These are phyloP conservation scores for Pseudozyma thailandica DNA, from an alignment of 1,284 basidiomycete species.

Conservation along the genomic window DNA sequence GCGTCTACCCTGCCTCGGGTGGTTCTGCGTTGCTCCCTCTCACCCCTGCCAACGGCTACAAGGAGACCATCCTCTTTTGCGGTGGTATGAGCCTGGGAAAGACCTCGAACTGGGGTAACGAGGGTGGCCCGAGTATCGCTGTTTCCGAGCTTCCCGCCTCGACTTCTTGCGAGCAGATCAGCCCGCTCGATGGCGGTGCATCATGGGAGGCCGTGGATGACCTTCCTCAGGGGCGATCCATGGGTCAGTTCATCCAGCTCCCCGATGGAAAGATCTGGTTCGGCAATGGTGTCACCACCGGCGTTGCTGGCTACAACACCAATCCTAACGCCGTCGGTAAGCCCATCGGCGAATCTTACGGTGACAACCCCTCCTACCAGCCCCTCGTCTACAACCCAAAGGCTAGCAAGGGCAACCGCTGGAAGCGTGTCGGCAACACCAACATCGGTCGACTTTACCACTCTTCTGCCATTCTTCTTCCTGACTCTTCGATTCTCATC, in stretches of 20 bases:
- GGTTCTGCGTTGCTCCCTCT: conserved; percentile 58
- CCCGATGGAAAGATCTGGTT: conserved; percentile 62
- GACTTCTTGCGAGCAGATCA: conserved; percentile 58
- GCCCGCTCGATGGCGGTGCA: conserved; percentile 31
- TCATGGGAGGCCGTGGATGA: conserved; percentile 50
- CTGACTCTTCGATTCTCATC: conserved; percentile 59
- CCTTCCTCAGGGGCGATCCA: conserved; percentile 51
- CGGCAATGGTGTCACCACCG: conserved; percentile 60
- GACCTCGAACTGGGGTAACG: conserved; percentile 55
- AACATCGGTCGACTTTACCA: conserved; percentile 61
- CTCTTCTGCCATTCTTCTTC: conserved; percentile 54
- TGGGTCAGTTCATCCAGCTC: conserved; percentile 60
- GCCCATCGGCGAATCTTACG: conserved; percentile 64
- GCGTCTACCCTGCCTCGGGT: conserved; percentile 60
- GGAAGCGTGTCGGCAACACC: conserved; percentile 41
- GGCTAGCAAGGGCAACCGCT: conserved; percentile 49
- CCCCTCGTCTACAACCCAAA: conserved; percentile 58
- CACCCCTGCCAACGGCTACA: conserved; percentile 53
- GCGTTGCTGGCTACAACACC: conserved; percentile 59
- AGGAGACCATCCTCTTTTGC: conserved; percentile 60
- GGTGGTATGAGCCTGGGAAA: conserved; percentile 56
- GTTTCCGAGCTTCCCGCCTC: conserved; percentile 49
- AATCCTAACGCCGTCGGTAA: conserved; percentile 44
- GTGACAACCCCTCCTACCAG: conserved; percentile 56
- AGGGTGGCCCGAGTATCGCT: conserved; percentile 48